These are phyloP conservation scores for Lepidium aucheri DNA, from an alignment of 345 rosid genomes.

Conservation along the genomic window DNA sequence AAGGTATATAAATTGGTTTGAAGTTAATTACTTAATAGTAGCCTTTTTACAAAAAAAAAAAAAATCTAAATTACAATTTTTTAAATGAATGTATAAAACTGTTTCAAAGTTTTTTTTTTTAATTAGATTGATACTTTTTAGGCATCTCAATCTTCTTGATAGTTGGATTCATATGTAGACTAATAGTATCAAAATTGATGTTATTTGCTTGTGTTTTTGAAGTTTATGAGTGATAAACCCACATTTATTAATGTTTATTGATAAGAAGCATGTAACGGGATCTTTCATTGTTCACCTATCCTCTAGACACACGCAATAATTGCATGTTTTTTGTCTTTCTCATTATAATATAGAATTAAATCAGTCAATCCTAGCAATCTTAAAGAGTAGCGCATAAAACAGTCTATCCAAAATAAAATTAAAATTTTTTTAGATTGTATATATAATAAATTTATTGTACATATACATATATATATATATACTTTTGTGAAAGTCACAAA, in stretches of 20 bases:
- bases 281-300: conserved; percentile 27
- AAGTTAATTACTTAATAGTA: too few species aligned
- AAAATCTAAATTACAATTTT: too few species aligned
- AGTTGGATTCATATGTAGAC: too few species aligned
- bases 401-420: not conserved
- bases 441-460: not conserved
- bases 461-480: not conserved
- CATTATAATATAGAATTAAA: not conserved
- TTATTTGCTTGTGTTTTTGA: not conserved
- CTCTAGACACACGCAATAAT: conserved; percentile 26
- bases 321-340: conserved; percentile 22
- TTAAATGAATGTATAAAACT: too few species aligned
- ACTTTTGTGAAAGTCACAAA: not conserved
- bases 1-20: too few species aligned
- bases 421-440: not conserved
- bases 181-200: not conserved
- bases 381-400: not conserved
- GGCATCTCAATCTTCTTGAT: too few species aligned
- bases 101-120: too few species aligned
- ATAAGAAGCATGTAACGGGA: conserved; percentile 26
- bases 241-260: conserved; percentile 22
- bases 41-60: too few species aligned
- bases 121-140: too few species aligned
- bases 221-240: conserved; percentile 2
- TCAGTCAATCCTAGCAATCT: not conserved